Percentiles rank a stretch among this genome's conserved stretches.
Evolutionary conservation across 768 basidiomycete genomes (phyloP).

Genomic region (Dendrothele bispora): DNA sequence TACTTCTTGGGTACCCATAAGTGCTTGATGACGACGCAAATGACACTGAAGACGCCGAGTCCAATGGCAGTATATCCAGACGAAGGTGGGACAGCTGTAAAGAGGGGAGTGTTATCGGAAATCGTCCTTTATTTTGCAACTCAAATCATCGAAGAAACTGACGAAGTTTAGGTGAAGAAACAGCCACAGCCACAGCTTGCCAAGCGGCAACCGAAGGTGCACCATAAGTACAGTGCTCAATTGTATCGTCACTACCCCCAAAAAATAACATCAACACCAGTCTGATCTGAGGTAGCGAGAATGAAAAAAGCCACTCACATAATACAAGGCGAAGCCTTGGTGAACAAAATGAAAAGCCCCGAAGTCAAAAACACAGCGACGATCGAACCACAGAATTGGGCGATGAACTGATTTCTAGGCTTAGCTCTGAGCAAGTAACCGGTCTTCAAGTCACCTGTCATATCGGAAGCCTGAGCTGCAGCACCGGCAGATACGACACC

Average conservation of each 20-base stretch:
- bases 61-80: slow-evolving; percentile 61
- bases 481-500: slow-evolving; percentile 57
- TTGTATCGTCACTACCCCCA: slow-evolving; percentile 25
- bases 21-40: slow-evolving; percentile 44
- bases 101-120: not conserved
- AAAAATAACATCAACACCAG: slow-evolving; percentile 19
- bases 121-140: no score
- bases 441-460: slow-evolving; percentile 72
- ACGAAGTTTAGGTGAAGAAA: slow-evolving; percentile 49
- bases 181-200: slow-evolving; percentile 55
- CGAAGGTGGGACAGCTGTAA: slow-evolving; percentile 47
- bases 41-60: slow-evolving; percentile 43
- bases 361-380: slow-evolving; percentile 62
- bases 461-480: slow-evolving; percentile 59
- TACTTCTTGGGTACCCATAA: no score
- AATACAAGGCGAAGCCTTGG: slow-evolving; percentile 63
- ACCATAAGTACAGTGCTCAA: slow-evolving; percentile 45
- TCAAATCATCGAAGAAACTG: slow-evolving; percentile 10
- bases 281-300: not conserved
- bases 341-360: slow-evolving; percentile 64
- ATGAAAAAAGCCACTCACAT: slow-evolving; percentile 28
- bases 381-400: slow-evolving; percentile 56
- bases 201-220: slow-evolving; percentile 59
- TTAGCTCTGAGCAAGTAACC: slow-evolving; percentile 66
- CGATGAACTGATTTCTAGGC: slow-evolving; percentile 62